Base-by-base conservation (phyloP, 345 rosid genomes). In the Bretschneidera sinensis region DNA sequence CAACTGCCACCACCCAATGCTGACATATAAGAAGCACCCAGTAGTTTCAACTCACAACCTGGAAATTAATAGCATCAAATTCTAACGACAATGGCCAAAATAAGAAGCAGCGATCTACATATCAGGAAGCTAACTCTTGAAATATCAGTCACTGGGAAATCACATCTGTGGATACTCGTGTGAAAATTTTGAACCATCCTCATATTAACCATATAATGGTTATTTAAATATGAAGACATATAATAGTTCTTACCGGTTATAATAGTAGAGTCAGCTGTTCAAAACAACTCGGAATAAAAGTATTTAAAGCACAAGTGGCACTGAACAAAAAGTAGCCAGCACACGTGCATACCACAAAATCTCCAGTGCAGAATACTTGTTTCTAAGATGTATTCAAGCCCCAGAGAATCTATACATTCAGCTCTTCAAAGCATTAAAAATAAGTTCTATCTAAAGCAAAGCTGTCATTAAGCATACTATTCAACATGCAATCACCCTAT, bases 261-360 rank as follows among this genome's bases (percentile, higher is more conserved):
- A n/a, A 39, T 39, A 39, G 16, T 5, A 39, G 15, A 39, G n/a
- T n/a, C n/a, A n/a, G n/a, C n/a, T n/a, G n/a, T n/a, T n/a, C n/a
- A 5, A 14, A 39, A 4, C 10, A 39, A 39, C 10, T 21, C 24
- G 6, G 47, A 20, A 3, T 17, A 24, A 39, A n/a, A 55, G 20
- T 43, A 72, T 23, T 28, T 17, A 59, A 50, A 31, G 24, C 54
- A 53, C 25, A 53, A 57, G 25, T 14, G 34, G 43, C 63, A 55
- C 21, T 17, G 19, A 59, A 21, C 14, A 21, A 1, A 50, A 3
- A 9, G 4, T 25, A 24, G 24, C 48, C 28, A 11, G 21, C 20
- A 0, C 6, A 33, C 21, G 31, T 19, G 39, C 21, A 18, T 48
- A 24, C 18, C n/a, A 49, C 20, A 43, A 49, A 52, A 13, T 54